These are phyloP conservation scores for Globisporangium ultimum DNA, from an alignment of 352 stramenopile genomes.

Conservation along the genomic window DNA sequence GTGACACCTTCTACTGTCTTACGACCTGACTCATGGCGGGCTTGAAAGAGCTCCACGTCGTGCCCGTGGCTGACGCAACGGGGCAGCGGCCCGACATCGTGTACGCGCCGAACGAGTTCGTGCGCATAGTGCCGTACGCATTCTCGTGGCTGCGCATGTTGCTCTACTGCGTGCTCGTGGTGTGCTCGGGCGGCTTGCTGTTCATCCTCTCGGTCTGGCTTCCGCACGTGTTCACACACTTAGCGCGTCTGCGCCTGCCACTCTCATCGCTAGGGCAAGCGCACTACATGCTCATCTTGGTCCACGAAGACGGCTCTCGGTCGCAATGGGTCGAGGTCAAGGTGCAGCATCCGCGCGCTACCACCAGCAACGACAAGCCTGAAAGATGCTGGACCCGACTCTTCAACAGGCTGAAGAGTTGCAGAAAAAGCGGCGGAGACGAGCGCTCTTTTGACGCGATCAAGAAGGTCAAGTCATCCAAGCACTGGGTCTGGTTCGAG, in stretches of 20 bases:
- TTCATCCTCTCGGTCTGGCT: constrained; percentile 47
- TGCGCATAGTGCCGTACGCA: constrained; percentile 35
- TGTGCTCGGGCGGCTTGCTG: constrained; percentile 39
- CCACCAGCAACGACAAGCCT: too few relatives aligned
- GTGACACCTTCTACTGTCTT: too few relatives aligned
- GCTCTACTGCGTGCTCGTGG: constrained; percentile 34
- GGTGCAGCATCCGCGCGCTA: constrained; percentile 1
- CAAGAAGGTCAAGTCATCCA: too few relatives aligned
- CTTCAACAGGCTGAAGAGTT: too few relatives aligned
- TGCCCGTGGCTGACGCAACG: constrained; percentile 36
- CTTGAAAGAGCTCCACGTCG: constrained; percentile 41
- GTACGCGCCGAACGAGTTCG: constrained; percentile 36
- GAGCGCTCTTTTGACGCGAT: too few relatives aligned
- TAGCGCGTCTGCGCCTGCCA: constrained; percentile 40
- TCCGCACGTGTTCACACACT: constrained; percentile 50
- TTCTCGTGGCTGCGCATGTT: constrained; percentile 26
- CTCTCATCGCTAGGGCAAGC: constrained; percentile 32
- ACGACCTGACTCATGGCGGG: constrained; percentile 20
- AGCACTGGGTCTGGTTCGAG: constrained; percentile 54
- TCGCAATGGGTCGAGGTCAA: constrained; percentile 47
- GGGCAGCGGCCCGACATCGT: constrained; percentile 35
- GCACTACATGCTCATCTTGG: constrained; percentile 48
- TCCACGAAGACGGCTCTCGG: constrained; percentile 3
- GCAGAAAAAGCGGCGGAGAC: too few relatives aligned
- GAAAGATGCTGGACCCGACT: too few relatives aligned